Evolutionary conservation across 805 yeast genomes (phyloP), one percentile per base, ranked within the genome.

Genomic region (Pichia nakasei): DNA sequence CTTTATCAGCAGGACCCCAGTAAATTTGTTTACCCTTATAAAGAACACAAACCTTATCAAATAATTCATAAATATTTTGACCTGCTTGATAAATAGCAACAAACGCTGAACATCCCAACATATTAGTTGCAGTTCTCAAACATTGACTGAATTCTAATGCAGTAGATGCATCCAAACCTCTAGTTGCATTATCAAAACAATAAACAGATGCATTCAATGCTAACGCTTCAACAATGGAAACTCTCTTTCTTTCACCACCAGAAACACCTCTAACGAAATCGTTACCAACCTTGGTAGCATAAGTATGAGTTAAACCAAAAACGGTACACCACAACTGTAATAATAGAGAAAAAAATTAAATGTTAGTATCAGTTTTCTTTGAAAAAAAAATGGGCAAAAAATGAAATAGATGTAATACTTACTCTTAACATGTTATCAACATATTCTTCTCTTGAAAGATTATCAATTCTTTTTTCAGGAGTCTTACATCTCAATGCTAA

Each of bases 211-310:
- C 82, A 24, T 80, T 76, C 40, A 80, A 70, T 38, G 82, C 73
- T 38, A 82, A 65, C 1, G 84, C 84, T 63, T 85, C 95, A 11
- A 88, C 86, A 54, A 85, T 79, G 11, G 91, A 81, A 3, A 85
- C 91, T 67, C 94, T 76, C 63, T 84, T 83, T 52, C 94, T 69
- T 65, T 85, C 93, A 69, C 94, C 93, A 56, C 94, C 91, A 41
- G 91, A 80, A 35, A 82, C 76, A 55, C 83, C 83, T 54, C 80
- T 68, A 18, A 76, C 69, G 41, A 60, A 67, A 46, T 71, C 75
- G 48, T 70, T 64, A 42, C 70, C 70, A 37, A 65, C 76, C 46
- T 63, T 63, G 21, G 78, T 69, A 51, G 67, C 56, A 48, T 68
- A 67, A 6, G 85, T 76, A 58, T 78, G 85, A 9, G 71, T 63